These are phyloP conservation scores for Stagonosporopsis cucurbitacearum DNA, from an alignment of 2,329 filamentous ascomycete genomes.

Conservation along the genomic window DNA sequence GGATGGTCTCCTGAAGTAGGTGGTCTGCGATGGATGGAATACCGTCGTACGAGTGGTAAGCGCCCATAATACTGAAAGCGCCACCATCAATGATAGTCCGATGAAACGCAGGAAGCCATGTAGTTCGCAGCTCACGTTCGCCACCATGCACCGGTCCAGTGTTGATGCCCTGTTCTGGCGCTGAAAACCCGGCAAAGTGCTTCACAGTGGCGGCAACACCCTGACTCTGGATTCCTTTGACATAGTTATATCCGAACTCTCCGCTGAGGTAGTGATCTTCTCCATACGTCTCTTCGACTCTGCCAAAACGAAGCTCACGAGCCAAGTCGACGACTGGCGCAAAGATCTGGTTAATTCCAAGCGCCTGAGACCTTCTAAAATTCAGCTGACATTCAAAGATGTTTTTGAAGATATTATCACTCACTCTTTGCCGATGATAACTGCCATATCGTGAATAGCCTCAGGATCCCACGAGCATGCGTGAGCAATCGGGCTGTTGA, in stretches of 20 bases:
- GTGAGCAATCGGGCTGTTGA: constrained; percentile 77
- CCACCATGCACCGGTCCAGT: constrained; percentile 65
- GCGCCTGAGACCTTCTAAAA: constrained; percentile 56
- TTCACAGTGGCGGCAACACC: constrained; percentile 76
- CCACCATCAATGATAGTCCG: constrained; percentile 73
- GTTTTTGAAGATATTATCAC: neutral
- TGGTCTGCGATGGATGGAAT: constrained; percentile 70
- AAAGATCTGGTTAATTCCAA: constrained; percentile 77
- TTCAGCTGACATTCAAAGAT: neutral
- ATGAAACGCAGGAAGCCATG: constrained; percentile 67
- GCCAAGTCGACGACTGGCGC: constrained; percentile 74
- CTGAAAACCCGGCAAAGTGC: constrained; percentile 74
- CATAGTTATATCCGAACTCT: constrained; percentile 68
- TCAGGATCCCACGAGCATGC: constrained; percentile 74
- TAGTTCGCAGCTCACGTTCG: constrained; percentile 62
- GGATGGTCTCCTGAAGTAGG: constrained; percentile 68
- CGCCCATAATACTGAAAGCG: constrained; percentile 73
- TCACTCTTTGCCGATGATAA: constrained; percentile 67
- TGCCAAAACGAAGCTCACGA: constrained; percentile 72
- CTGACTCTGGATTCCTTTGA: constrained; percentile 67
- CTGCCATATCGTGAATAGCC: constrained; percentile 70
- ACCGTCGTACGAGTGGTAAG: constrained; percentile 78
- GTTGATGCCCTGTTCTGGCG: constrained; percentile 75
- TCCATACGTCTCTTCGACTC: constrained; percentile 76
- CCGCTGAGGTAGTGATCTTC: constrained; percentile 74